phyloP scores from a whole-genome alignment of 148 eudicot species.

The Polygonum aviculare region DNA sequence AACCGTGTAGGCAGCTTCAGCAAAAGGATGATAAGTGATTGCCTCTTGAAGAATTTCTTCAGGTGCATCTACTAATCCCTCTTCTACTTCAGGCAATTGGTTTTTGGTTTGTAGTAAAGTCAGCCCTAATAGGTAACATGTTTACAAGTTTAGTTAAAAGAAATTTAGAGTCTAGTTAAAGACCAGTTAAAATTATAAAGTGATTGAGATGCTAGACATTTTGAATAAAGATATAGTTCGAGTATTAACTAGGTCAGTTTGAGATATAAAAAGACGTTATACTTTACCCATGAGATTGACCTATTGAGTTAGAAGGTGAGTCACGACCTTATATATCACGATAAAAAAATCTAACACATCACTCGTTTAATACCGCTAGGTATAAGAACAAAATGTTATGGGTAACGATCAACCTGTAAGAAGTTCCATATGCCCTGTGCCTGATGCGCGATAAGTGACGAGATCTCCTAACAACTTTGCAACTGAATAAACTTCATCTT shows the following conservation, averaged over 20 bases:
- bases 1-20: conserved; percentile 83
- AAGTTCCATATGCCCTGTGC: conserved; percentile 72
- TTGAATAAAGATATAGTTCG: no score
- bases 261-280: no score
- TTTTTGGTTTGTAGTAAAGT: conserved; percentile 40
- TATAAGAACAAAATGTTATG: neutral
- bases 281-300: no score
- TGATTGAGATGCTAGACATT: no score
- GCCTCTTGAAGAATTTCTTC: conserved; percentile 49
- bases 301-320: no score
- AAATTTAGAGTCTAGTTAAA: no score
- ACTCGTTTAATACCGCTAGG: no score
- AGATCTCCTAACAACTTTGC: conserved; percentile 71
- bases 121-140: conserved; percentile 28
- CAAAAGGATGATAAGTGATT: conserved; percentile 47
- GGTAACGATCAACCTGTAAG: conserved; percentile 49
- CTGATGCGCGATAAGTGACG: conserved; percentile 71
- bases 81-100: conserved; percentile 29
- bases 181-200: no score
- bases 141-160: neutral
- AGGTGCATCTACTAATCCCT: conserved; percentile 43
- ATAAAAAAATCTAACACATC: no score
- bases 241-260: no score
- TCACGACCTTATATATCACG: no score
- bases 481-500: conserved; percentile 73